phyloP scores from a whole-genome alignment of 164 flowering plant species.

The Magnolia kwangsiensis region DNA sequence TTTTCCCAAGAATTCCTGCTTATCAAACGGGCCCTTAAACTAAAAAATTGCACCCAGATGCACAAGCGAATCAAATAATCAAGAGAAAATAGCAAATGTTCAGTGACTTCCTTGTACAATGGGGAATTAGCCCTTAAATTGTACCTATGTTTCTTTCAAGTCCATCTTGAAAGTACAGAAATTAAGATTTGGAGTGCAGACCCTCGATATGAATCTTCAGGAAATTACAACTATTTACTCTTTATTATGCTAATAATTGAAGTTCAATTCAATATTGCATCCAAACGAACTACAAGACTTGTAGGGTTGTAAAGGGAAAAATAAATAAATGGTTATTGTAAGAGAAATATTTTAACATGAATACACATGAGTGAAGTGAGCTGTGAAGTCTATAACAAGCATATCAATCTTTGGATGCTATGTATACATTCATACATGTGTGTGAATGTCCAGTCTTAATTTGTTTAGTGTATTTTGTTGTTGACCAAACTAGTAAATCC shows the following conservation, averaged over 20 bases:
- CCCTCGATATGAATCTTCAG: neutral
- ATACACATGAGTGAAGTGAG: too few relatives aligned
- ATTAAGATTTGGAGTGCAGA: neutral
- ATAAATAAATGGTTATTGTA: neutral
- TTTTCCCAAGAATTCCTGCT: too few relatives aligned
- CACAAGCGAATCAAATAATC: neutral
- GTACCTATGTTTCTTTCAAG: neutral
- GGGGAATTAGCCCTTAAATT: neutral
- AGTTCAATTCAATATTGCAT: neutral
- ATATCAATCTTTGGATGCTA: too few relatives aligned
- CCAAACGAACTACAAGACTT: neutral
- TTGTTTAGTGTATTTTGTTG: neutral
- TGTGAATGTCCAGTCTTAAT: neutral
- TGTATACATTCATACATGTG: neutral
- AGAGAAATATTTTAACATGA: too few relatives aligned
- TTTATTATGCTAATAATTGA: neutral
- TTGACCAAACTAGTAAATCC: neutral
- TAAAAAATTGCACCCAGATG: too few relatives aligned
- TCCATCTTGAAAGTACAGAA: neutral
- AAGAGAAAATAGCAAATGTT: neutral
- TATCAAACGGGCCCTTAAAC: too few relatives aligned
- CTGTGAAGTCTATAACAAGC: too few relatives aligned
- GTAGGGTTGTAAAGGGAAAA: neutral
- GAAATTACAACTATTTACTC: neutral
- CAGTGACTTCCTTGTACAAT: neutral